Percentiles rank a stretch among this genome's conserved stretches.
These are phyloP conservation scores for Coniochaeta sp. DNA, from an alignment of 2,329 filamentous ascomycete species.

Conservation along the genomic window DNA sequence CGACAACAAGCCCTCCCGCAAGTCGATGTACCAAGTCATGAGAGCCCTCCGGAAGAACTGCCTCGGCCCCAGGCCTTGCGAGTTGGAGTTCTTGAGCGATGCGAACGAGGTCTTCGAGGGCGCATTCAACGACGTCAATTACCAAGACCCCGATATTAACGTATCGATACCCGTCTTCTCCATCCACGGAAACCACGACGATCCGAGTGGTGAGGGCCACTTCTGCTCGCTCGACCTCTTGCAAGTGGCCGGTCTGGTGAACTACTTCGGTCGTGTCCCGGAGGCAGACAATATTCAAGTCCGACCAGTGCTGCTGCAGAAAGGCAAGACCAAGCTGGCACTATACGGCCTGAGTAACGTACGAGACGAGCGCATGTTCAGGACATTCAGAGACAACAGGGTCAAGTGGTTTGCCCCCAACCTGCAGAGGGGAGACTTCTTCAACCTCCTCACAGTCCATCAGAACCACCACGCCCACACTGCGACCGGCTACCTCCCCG, in stretches of 20 bases:
- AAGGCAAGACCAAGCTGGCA: constrained; percentile 86
- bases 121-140: constrained; percentile 91
- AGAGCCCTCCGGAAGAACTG: constrained; percentile 88
- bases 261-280: constrained; percentile 90
- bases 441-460: constrained; percentile 90
- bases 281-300: constrained; percentile 90
- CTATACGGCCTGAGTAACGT: constrained; percentile 95
- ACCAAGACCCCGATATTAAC: constrained; percentile 96
- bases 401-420: constrained; percentile 89
- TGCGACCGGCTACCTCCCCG: constrained; percentile 87
- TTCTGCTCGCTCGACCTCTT: constrained; percentile 85
- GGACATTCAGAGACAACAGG: constrained; percentile 86
- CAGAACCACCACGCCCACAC: constrained; percentile 94
- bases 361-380: constrained; percentile 86
- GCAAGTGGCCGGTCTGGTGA: constrained; percentile 84
- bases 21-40: constrained; percentile 97
- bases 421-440: constrained; percentile 81
- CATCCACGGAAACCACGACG: constrained; percentile 97
- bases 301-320: constrained; percentile 88
- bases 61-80: constrained; percentile 89
- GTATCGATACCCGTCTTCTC: constrained; percentile 96
- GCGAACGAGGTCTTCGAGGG: constrained; percentile 85
- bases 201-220: constrained; percentile 93
- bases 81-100: constrained; percentile 90
- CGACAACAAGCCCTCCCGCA: constrained; percentile 94